Percentiles rank a stretch among this genome's conserved stretches.
These are phyloP conservation scores for Diospyros lotus DNA, from an alignment of 148 eudicot genomes.

Conservation along the genomic window DNA sequence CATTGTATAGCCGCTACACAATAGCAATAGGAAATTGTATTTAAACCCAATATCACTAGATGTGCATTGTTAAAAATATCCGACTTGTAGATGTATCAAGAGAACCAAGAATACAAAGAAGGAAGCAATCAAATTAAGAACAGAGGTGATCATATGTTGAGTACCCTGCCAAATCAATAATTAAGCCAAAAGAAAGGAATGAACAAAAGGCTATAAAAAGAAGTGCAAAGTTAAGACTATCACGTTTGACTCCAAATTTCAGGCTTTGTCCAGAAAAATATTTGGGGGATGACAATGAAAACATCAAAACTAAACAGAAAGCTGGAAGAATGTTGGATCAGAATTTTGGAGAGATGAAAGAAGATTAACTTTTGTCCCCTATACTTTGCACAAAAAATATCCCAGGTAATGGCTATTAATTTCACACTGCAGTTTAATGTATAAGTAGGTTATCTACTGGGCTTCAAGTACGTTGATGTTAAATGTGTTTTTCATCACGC, in stretches of 20 bases:
- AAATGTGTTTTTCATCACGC: too few relatives aligned
- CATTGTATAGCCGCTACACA: conserved; percentile 46
- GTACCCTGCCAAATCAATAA: background rate
- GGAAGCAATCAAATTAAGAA: background rate
- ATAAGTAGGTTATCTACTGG: too few relatives aligned
- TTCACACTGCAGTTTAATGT: too few relatives aligned
- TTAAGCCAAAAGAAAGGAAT: background rate
- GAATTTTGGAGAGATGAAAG: too few relatives aligned
- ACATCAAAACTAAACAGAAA: too few relatives aligned
- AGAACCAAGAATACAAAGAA: background rate
- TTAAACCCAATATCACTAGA: background rate
- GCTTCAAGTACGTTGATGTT: too few relatives aligned
- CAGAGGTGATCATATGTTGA: background rate
- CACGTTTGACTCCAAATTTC: background rate
- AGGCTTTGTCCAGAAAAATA: background rate
- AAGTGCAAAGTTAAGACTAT: background rate
- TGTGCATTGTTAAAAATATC: background rate
- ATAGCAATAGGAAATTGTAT: conserved; percentile 5
- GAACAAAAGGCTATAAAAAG: background rate
- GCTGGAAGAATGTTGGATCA: too few relatives aligned
- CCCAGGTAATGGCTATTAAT: too few relatives aligned
- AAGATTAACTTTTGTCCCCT: too few relatives aligned
- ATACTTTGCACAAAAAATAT: too few relatives aligned
- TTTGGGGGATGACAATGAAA: background rate
- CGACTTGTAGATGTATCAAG: background rate